phyloP scores from a whole-genome alignment of 169 alveolate species.

The Cryptosporidium bovis region DNA sequence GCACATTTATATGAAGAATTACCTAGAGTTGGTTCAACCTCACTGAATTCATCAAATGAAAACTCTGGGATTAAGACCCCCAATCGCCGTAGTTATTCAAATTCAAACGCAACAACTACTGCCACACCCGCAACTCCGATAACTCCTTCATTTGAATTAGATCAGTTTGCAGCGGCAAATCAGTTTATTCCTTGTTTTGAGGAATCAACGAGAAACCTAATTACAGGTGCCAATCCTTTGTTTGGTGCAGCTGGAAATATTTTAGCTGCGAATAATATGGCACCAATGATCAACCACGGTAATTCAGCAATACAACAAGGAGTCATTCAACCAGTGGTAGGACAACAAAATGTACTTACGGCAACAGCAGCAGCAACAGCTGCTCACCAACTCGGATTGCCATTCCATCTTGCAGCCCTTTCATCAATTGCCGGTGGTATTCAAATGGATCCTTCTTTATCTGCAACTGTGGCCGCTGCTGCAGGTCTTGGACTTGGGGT shows the following conservation, averaged over 20 bases:
- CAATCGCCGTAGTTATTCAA: slow-evolving; percentile 24
- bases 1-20: slow-evolving; percentile 73
- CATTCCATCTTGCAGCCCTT: slow-evolving; percentile 68
- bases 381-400: slow-evolving; percentile 68
- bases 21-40: slow-evolving; percentile 52
- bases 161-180: slow-evolving; percentile 5
- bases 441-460: slow-evolving; percentile 48
- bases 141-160: slow-evolving; percentile 58
- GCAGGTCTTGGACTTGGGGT: slow-evolving; percentile 50
- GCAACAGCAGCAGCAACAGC: slow-evolving; percentile 70
- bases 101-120: slow-evolving; percentile 26
- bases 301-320: slow-evolving; percentile 6
- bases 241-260: slow-evolving; percentile 44
- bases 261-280: slow-evolving; percentile 17
- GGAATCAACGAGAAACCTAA: slow-evolving; percentile 40
- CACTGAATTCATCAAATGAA: slow-evolving; percentile 23
- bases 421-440: slow-evolving; percentile 59
- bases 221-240: slow-evolving; percentile 28
- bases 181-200: slow-evolving; percentile 63
- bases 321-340: slow-evolving; percentile 35
- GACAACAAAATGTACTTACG: slow-evolving; percentile 3
- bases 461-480: slow-evolving; percentile 66
- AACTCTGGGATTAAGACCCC: slow-evolving; percentile 38
- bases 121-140: slow-evolving; percentile 70
- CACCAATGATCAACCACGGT: slow-evolving; percentile 27